Evolutionary conservation across 768 basidiomycete genomes (phyloP).

Genomic region (Suillus subalutaceus): DNA sequence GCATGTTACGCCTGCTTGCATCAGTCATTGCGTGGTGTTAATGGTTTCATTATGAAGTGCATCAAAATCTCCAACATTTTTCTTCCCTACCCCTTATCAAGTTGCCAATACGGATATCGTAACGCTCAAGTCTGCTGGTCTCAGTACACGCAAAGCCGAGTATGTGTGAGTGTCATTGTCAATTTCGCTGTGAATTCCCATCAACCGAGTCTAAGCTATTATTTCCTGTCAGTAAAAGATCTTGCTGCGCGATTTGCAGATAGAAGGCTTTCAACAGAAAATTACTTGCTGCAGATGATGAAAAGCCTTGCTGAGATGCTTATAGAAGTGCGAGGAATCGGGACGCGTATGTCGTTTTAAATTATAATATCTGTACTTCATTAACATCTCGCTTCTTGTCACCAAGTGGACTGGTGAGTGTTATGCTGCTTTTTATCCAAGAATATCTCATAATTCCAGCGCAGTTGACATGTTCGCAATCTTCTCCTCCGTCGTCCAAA

Average conservation of each 20-base stretch:
- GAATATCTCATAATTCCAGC: constrained; percentile 16
- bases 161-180: constrained; percentile 59
- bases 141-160: constrained; percentile 87
- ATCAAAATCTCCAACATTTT: constrained; percentile 32
- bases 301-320: constrained; percentile 76
- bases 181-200: not conserved
- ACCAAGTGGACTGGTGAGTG: constrained; percentile 62
- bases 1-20: not conserved
- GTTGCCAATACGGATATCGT: constrained; percentile 63
- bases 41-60: constrained; percentile 13
- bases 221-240: constrained; percentile 59
- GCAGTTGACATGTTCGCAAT: constrained; percentile 93
- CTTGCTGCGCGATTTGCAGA: constrained; percentile 81
- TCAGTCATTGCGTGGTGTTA: not conserved
- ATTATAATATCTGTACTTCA: not conserved
- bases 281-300: constrained; percentile 70
- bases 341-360: constrained; percentile 56
- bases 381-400: constrained; percentile 15
- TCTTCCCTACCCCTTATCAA: constrained; percentile 74
- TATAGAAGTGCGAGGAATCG: constrained; percentile 79
- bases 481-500: constrained; percentile 85
- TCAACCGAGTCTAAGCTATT: not conserved
- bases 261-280: constrained; percentile 74
- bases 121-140: constrained; percentile 69
- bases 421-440: not conserved